Evolutionary conservation across 495 filamentous ascomycete genomes (phyloP), one percentile per base, ranked within the genome.

Genomic region (Penicillium simplicissimum): DNA sequence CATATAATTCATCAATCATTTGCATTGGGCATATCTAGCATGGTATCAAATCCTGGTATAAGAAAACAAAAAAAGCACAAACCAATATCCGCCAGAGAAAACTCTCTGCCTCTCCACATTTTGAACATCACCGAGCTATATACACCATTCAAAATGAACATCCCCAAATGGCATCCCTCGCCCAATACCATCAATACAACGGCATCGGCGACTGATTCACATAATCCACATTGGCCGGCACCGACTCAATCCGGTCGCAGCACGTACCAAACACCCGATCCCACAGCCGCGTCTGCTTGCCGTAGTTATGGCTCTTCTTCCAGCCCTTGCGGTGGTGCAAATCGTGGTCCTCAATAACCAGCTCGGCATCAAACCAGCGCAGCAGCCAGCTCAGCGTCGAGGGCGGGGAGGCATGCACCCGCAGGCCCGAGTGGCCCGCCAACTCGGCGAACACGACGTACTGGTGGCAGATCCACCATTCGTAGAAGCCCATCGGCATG

Each of bases 231-330:
- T 77, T 77, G 5, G 64, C 35, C 11, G 52, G 28, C 13, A 67
- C 53, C 11, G 64, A 71, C 59, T 77, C 75, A 13, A 75, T 63
- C 1, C 75, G 67, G 43, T 71, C 64, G 52, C 53, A 61, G 47
- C 71, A 76, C 21, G 74, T 77, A 1, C 72, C 72, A 60, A 77
- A 77, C 9, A 77, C 61, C 3, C 71, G 72, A 55, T 77, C 75
- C 75, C 75, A 77, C 15, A 77, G 64, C 43, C 75, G 69, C 14
- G 75, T 77, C 68, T 77, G 73, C 63, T 77, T 77, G 36, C 74
- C 74, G 47, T 77, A 77, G 57, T 77, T 76, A 35, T 70, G 58
- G 36, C 75, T 77, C 66, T 72, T 72, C 63, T 71, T 74, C 75
- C 75, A 77, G 19, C 75, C 75, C 61, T 71, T 73, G 10, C 75